Conservation (phyloP, 768 basidiomycete genomes). For the Strobilomyces dryophilus region DNA sequence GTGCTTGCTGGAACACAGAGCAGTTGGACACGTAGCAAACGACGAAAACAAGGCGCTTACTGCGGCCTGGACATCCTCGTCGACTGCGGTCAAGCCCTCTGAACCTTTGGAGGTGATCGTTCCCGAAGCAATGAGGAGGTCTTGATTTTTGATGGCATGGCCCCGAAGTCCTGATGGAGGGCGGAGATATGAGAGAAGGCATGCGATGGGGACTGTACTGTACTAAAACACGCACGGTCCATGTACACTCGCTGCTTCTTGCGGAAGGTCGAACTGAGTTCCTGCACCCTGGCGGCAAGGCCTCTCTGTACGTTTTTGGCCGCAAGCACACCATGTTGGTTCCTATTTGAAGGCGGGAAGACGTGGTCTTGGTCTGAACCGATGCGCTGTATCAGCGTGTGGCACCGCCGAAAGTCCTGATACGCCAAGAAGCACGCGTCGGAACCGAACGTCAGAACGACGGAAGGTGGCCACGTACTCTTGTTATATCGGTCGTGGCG, state of each 20-base stretch:
- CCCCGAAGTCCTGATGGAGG: conserved; percentile 77
- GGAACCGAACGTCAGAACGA: conserved; percentile 1
- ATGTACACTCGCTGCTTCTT: conserved; percentile 99
- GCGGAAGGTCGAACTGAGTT: conserved; percentile 84
- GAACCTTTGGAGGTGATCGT: conserved; percentile 76
- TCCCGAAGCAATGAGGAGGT: conserved; percentile 87
- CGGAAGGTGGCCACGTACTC: conserved; percentile 43
- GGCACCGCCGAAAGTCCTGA: conserved; percentile 40
- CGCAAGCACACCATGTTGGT: conserved; percentile 54
- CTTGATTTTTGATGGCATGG: conserved; percentile 96
- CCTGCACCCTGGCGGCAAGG: conserved; percentile 94
- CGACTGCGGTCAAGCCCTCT: conserved; percentile 78
- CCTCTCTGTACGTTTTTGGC: conserved; percentile 95
- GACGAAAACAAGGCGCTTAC: conserved; percentile 44
- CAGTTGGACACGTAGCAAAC: conserved; percentile 10
- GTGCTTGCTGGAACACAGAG: conserved; percentile 27
- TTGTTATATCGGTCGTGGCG: conserved; percentile 83
- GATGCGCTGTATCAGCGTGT: conserved; percentile 65
- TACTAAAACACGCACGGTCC: conserved; percentile 69
- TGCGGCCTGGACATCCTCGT: conserved; percentile 87
- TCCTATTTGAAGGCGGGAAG: conserved; percentile 54
- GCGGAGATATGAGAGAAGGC: conserved; percentile 15
- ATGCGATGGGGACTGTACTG: conserved; percentile 1
- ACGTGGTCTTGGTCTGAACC: conserved; percentile 50
- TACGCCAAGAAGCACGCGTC: conserved; percentile 6